Evolutionary conservation across 2,329 filamentous ascomycete genomes (phyloP), one percentile per base, ranked within the genome.

Genomic region (Sclerotinia minor): DNA sequence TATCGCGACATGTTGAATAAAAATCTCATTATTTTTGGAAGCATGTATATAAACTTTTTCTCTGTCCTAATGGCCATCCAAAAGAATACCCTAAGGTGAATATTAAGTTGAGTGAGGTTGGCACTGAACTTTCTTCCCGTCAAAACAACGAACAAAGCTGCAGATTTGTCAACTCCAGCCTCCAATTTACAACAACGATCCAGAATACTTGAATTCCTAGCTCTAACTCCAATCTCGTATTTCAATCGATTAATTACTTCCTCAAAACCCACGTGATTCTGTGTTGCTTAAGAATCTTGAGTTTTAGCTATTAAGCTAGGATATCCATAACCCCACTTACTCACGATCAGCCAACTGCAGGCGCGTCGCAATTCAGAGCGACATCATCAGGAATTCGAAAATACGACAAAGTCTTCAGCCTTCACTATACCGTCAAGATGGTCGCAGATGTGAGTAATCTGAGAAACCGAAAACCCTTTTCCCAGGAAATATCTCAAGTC

Each of bases 381-480:
- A 41, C 52, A 32, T 64, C 53, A 47, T 64, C 44, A 47, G 41
- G 64, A 66, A 59, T 17, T 47, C n/a, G n/a, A 38, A 38, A 66
- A 49, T 52, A 29, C 54, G 55, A 52, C 49, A 50, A 67, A 52
- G 61, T 63, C 50, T 59, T 65, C 45, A 24, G 55, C 52, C 47
- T 26, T 63, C 49, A 59, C 32, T 52, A 38, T 50, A 65, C 53
- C 58, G 58, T 69, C 72, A 77, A 71, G 47, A 77, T 77, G 75
- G 75, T 77, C 69, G 73, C 72, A 41, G 75, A 77, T 71, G 74
- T 76, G 64, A 72, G 74, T 72, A 52, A 44, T 13, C 15, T 49
- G 24, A 35, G 17, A 49, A 50, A 0, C 11, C 19, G 5, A 17
- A 17, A 21, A 19, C 19, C 5, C 52, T 35, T 15, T 21, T 15